Evolutionary conservation across 352 stramenopile genomes (phyloP).

Genomic region (Globisporangium recalcitrans): DNA sequence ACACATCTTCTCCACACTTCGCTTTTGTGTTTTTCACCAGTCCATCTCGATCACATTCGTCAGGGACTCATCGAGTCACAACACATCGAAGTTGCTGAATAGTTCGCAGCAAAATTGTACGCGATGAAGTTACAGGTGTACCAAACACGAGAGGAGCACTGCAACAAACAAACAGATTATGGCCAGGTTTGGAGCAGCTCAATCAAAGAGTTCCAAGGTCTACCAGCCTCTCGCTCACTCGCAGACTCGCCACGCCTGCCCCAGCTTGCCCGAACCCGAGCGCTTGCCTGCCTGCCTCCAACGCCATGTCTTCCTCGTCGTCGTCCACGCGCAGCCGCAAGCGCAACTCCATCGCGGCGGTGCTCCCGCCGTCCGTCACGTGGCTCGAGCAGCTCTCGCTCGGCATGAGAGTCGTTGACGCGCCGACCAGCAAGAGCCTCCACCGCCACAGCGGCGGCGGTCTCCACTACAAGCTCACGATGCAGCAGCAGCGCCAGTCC

Average conservation of each 20-base stretch:
- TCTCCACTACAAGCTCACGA: slow-evolving; percentile 4
- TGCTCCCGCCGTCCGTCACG: slow-evolving; percentile 4
- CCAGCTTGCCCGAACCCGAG: background rate
- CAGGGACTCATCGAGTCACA: background rate
- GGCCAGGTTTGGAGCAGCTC: background rate
- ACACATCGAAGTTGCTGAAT: background rate
- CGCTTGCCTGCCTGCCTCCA: background rate
- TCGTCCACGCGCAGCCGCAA: slow-evolving; percentile 1
- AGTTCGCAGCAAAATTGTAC: too few species aligned
- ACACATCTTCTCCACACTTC: slow-evolving; percentile 1
- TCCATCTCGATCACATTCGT: background rate
- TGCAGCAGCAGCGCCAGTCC: background rate
- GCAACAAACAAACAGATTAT: too few species aligned
- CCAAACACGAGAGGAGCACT: background rate
- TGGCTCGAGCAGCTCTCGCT: slow-evolving; percentile 8
- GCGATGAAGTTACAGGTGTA: background rate
- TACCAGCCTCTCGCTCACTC: background rate
- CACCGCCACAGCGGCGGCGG: background rate
- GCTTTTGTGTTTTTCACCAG: background rate
- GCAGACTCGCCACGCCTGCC: background rate
- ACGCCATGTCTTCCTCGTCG: background rate
- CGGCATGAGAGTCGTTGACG: background rate
- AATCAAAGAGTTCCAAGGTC: background rate
- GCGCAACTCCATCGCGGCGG: slow-evolving; percentile 1
- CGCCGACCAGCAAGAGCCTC: background rate